A percentile compares a stretch with the other conserved stretches of the same genome.
These are phyloP conservation scores for Chlorencoelia australis DNA, from an alignment of 2,329 filamentous ascomycete genomes.

Conservation along the genomic window DNA sequence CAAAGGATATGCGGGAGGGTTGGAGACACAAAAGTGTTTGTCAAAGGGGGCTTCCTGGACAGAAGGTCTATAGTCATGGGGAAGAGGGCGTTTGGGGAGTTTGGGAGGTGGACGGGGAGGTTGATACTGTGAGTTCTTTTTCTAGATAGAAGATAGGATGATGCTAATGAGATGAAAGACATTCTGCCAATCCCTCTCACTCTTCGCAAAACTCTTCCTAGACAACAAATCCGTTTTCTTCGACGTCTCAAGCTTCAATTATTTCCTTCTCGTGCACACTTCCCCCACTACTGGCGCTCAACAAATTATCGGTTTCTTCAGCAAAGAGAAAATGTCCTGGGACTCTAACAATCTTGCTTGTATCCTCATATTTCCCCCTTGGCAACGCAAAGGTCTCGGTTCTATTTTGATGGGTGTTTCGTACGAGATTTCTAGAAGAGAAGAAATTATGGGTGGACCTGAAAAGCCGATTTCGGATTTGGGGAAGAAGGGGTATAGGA, in stretches of 20 bases:
- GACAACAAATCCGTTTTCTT: conserved; percentile 99
- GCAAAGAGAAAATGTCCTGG: conserved; percentile 98
- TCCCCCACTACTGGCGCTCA: conserved; percentile 33
- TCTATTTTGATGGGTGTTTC: conserved; percentile 84
- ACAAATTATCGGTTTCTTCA: conserved; percentile 90
- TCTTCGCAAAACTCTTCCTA: conserved; percentile 95
- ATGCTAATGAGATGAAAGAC: conserved; percentile 47
- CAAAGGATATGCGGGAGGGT: conserved; percentile 50
- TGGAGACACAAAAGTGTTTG: conserved; percentile 49
- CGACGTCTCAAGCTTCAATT: conserved; percentile 88
- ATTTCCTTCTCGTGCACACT: conserved; percentile 80
- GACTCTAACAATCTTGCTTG: conserved; percentile 97
- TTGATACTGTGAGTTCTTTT: conserved; percentile 50
- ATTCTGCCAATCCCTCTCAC: conserved; percentile 88
- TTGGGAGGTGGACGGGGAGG: conserved; percentile 86
- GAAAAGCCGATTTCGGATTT: conserved; percentile 88
- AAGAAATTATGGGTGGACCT: conserved; percentile 77
- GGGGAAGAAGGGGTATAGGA: conserved; percentile 69
- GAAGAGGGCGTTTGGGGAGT: conserved; percentile 58
- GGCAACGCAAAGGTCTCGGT: conserved; percentile 83
- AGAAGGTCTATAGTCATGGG: conserved; percentile 58
- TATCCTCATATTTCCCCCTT: conserved; percentile 91
- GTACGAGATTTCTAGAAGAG: conserved; percentile 80
- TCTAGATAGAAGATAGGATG: background rate
- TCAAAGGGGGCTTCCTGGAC: conserved; percentile 49